Evolutionary conservation across 2,329 filamentous ascomycete genomes (phyloP), one percentile per base, ranked within the genome.

Genomic region (Macrophomina tecta): DNA sequence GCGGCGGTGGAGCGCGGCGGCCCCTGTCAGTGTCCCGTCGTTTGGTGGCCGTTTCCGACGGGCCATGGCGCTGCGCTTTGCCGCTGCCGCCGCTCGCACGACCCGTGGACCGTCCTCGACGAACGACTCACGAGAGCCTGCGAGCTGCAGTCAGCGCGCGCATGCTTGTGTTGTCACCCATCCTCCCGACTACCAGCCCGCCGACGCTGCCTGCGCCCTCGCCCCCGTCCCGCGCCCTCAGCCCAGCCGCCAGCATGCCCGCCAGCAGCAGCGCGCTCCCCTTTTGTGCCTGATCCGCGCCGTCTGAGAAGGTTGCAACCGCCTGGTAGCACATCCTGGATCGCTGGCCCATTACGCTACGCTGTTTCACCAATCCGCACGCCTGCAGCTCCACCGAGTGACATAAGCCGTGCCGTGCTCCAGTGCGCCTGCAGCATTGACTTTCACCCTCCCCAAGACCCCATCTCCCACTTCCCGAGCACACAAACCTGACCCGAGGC

Each of bases 281-380:
- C 61, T 53, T 53, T 45, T 64, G 61, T 64, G 46, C 61, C 61
- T 64, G 61, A 51, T 53, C 61, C 61, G 61, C 58, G 23, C 23
- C 23, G 58, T 40, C 11, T n/a, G 16, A 23, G 58, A 40, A 49
- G 58, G 58, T 49, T 62, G 58, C 58, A 62, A 62, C 58, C 58
- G 61, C 61, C 18, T 53, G 46, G 61, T 53, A 49, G 61, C 46
- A 64, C 61, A 51, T 46, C 49, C 46, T 64, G 61, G 63, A 65
- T 65, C 63, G 63, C 63, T 65, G 63, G 46, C 63, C 63, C 51
- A 65, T 65, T 56, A 65, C 49, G 51, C 49, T 56, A 55, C 49
- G 63, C 63, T 45, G 63, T 65, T 65, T 55, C 63, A 65, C 63
- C 63, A 65, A 62, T 48, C 48, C 63, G 51, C 63, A 65, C n/a